Evolutionary conservation across 352 stramenopile species (phyloP), one percentile per base, ranked within the genome.

Genomic region (Hyaloperonospora arabidopsidis): DNA sequence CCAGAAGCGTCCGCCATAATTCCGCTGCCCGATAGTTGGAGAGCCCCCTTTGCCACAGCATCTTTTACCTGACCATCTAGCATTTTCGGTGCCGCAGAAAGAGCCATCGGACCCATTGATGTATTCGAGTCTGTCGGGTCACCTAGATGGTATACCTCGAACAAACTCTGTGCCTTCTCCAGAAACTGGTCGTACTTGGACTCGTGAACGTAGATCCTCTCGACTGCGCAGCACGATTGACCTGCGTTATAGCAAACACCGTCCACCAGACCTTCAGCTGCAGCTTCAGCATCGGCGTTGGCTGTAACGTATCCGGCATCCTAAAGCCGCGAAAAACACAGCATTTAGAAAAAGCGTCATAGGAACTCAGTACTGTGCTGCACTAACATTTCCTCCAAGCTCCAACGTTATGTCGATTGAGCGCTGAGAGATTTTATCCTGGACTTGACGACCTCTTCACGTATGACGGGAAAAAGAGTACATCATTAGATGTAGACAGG

Each of bases 191-290:
- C 76, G 62, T 91, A 90, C 52, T 89, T 79, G 43, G 61, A 65
- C 46, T 84, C 74, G 52, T 95, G 82, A 32, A 95, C 84, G 54
- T 90, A 95, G 52, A 91, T 86, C 39, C 84, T 72, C 65, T 95
- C 84, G 44, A 89, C 70, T 49, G 70, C 79, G 53, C 82, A 91
- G 67, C 84, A 93, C 29, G 79, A 90, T 68, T 95, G 84, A 17
- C 84, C 84, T 2, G 82, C 76, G 59, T 93, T 93, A 65, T 87
- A 93, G 65, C 84, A 86, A 49, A 75, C 81, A 28, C 82, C 80
- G 51, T 92, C 84, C 17, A 89, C 75, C n/a, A 91, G 61, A 17
- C 72, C 68, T 32, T 87, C 80, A 2, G 76, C 84, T 11, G 82
- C 82, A 6, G 72, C 61, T 54, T 74, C 67, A 23, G 78, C 63